phyloP scores from a whole-genome alignment of 1,284 basidiomycete species.

The Kalmanozyma brasiliensis region DNA sequence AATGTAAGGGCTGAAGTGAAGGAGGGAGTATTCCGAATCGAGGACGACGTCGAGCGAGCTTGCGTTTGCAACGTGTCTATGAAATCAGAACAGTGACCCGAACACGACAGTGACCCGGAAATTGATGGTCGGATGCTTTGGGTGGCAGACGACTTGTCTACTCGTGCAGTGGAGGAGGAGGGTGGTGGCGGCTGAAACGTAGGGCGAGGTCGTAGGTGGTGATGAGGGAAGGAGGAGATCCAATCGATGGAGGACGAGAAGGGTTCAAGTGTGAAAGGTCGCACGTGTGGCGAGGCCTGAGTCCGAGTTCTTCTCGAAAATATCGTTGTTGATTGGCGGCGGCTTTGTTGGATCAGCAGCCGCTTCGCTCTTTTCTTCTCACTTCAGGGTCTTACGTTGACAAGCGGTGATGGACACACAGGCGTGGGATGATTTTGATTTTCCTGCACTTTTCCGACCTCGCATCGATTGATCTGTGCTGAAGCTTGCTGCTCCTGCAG shows the following conservation, averaged over 20 bases:
- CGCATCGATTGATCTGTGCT: neutral
- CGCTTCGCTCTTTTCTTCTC: neutral
- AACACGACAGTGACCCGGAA: constrained; percentile 20
- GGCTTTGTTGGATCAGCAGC: too few relatives aligned
- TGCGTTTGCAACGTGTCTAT: constrained; percentile 32
- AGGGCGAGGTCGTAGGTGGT: neutral
- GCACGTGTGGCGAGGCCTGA: neutral
- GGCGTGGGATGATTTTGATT: too few relatives aligned
- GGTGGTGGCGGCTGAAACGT: neutral
- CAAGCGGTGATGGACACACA: neutral
- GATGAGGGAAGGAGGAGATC: neutral
- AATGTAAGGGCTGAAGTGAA: constrained; percentile 11
- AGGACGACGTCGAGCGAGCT: constrained; percentile 22
- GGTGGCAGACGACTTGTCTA: constrained; percentile 6
- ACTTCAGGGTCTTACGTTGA: constrained; percentile 6
- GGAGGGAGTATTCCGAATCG: constrained; percentile 44
- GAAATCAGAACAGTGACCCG: constrained; percentile 49
- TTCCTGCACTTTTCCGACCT: neutral
- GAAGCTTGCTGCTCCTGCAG: constrained; percentile 1
- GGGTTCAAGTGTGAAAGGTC: constrained; percentile 8
- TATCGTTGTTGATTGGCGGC: neutral
- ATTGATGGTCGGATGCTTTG: constrained; percentile 2
- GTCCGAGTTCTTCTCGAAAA: too few relatives aligned
- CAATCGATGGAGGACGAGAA: neutral
- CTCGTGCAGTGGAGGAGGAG: neutral